phyloP scores from a whole-genome alignment of 805 yeast species.

The Nakazawaea anatomiae region DNA sequence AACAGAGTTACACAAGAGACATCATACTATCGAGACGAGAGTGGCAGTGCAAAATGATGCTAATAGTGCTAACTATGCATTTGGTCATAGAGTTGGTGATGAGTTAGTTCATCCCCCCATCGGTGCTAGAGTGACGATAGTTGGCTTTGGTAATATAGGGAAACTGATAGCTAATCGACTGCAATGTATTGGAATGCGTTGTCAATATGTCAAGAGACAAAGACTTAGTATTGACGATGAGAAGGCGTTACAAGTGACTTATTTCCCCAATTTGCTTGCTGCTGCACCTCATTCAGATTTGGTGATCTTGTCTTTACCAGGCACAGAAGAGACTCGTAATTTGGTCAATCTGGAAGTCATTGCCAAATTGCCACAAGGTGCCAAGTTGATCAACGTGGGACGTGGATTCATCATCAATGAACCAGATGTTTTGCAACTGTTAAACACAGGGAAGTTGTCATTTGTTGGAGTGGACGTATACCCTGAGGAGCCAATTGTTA shows the following conservation, averaged over 20 bases:
- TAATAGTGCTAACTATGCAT: conserved; percentile 28
- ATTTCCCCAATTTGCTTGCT: conserved; percentile 37
- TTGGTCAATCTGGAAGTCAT: conserved; percentile 46
- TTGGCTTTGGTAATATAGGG: conserved; percentile 78
- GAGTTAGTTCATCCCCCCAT: conserved; percentile 44
- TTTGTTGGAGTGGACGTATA: conserved; percentile 74
- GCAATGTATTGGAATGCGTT: conserved; percentile 53
- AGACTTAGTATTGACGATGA: conserved; percentile 22
- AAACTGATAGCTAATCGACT: conserved; percentile 54
- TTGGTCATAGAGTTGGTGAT: conserved; percentile 40
- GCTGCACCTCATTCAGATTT: conserved; percentile 40
- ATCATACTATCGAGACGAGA: conserved; percentile 42
- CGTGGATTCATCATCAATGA: conserved; percentile 68
- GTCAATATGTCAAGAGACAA: conserved; percentile 56
- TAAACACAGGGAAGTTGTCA: conserved; percentile 51
- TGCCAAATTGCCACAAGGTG: conserved; percentile 41
- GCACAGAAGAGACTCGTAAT: conserved; percentile 49
- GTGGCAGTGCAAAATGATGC: conserved; percentile 26
- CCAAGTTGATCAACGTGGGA: conserved; percentile 68
- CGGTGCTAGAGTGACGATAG: conserved; percentile 53
- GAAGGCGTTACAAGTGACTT: conserved; percentile 34
- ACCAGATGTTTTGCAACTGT: conserved; percentile 54
- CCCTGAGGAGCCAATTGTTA: conserved; percentile 54
- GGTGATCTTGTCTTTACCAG: conserved; percentile 64
- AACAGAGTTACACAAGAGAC: conserved; percentile 23